Evolutionary conservation across 2,329 filamentous ascomycete genomes (phyloP), one percentile per base, ranked within the genome.

Genomic region (Paecilomyces niveus): DNA sequence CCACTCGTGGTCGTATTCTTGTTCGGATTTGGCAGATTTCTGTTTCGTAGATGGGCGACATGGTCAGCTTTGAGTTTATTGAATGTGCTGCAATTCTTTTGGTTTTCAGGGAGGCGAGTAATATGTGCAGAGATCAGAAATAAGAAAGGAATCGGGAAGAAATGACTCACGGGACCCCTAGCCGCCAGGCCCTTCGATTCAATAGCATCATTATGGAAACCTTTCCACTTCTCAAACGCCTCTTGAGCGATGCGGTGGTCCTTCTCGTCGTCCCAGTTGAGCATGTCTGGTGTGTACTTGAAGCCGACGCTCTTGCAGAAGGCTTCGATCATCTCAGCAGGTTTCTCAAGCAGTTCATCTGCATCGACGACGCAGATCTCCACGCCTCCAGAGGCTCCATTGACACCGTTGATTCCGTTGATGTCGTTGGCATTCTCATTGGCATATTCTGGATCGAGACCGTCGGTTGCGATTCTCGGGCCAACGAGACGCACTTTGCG

Each of bases 201-300:
- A 66, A 97, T 90, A 13, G 92, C 94, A 79, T 97, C 94, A 65
- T 97, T 89, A 73, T 97, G 94, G 78, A 96, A 97, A 10, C 94
- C 94, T 65, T 87, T 89, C 94, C 94, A 97, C 79, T 99, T 97
- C 77, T 92, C 91, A 76, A 97, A 97, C 18, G 86, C 87, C 62
- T 85, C 81, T 64, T 83, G 81, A 2, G 92, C 93, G 61, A 83
- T 79, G 55, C 76, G 66, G 65, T 91, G 86, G 66, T 88, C 87
- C 63, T 89, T 87, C 56, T 88, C 85, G 29, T 87, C 85, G 62
- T 89, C 84, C 94, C 94, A 97, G 59, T 83, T 81, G 62, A 99
- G 80, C 92, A 97, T 96, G 13, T 84, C 79, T 0, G 85, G 84
- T 52, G 79, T 78, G 74, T 88, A 99, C 15, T 89, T 83, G 60